Conservation (phyloP, 2,329 filamentous ascomycete genomes). For the Lecanoromycetidae sp. region DNA sequence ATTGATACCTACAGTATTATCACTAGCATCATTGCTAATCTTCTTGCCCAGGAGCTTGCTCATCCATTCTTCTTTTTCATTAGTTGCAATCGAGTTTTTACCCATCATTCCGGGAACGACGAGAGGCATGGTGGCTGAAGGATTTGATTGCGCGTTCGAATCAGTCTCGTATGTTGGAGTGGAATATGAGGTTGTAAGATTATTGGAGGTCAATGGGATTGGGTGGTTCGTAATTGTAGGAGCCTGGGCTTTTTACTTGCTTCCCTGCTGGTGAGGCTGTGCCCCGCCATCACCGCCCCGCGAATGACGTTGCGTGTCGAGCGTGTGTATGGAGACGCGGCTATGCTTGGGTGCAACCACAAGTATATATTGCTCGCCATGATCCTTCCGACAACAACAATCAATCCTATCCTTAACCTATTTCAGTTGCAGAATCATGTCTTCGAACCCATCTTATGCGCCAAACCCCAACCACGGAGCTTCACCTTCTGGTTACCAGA, state of each 20-base stretch:
- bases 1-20: background rate
- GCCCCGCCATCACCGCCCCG: conserved; percentile 1
- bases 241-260: too few relatives aligned
- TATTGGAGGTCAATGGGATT: background rate
- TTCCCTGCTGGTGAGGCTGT: conserved; percentile 1
- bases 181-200: too few relatives aligned
- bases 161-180: too few relatives aligned
- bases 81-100: background rate
- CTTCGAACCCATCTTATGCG: background rate
- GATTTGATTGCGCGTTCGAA: too few relatives aligned
- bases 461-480: background rate
- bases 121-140: conserved; percentile 31
- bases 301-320: conserved; percentile 1
- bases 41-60: conserved; percentile 37
- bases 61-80: conserved; percentile 29
- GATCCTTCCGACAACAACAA: too few relatives aligned
- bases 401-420: background rate
- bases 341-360: too few relatives aligned
- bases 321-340: too few relatives aligned
- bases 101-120: conserved; percentile 33
- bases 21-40: conserved; percentile 26
- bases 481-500: conserved; percentile 6
- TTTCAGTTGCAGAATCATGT: background rate
- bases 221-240: background rate
- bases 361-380: too few relatives aligned